Evolutionary conservation across 176 grass and related monocot species (phyloP), one percentile per base, ranked within the genome.

Genomic region (Ananas comosus): DNA sequence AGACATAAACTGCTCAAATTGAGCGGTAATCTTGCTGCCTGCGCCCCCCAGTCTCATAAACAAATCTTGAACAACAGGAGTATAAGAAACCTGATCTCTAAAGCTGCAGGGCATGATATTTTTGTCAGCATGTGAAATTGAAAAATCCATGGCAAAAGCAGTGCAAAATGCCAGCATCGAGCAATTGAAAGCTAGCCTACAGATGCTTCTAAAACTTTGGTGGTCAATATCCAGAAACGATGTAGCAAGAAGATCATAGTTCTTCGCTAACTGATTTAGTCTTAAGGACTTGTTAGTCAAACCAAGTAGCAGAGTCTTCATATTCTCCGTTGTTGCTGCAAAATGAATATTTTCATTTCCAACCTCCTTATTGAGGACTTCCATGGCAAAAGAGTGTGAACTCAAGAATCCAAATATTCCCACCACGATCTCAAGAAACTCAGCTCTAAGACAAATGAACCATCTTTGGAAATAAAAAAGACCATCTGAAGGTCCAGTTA

Each of bases 361-460:
- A 73, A 81, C 72, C 74, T 64, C 25, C 47, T 59, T 50, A 16
- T 14, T 17, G 42, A 6, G 16, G 17, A 64, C 50, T 53, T 21
- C 56, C 14, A 2, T 50, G 63, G 54, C 50, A 79, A 54, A 69
- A 72, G 53, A 81, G 33, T 42, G 33, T 7, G 33, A 42, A 80
- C 25, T 81, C 64, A 89, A 76, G 47, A 85, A 73, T 83, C 50
- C 73, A 79, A 83, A 66, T 65, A 90, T 51, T 59, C 85, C 84
- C 50, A 72, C 72, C 75, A 97, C 12, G 51, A 78, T 76, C 17
- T 87, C 81, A 51, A 92, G 61, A 81, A 80, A 92, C 23, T 82
- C 83, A 64, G 68, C 80, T 69, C 89, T 92, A 27, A 97, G 89
- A 80, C 74, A 79, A 61, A 97, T 84, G 72, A 97, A 92, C 93